Conservation (phyloP, 306 rosid genomes). For the Rosa rugosa region DNA sequence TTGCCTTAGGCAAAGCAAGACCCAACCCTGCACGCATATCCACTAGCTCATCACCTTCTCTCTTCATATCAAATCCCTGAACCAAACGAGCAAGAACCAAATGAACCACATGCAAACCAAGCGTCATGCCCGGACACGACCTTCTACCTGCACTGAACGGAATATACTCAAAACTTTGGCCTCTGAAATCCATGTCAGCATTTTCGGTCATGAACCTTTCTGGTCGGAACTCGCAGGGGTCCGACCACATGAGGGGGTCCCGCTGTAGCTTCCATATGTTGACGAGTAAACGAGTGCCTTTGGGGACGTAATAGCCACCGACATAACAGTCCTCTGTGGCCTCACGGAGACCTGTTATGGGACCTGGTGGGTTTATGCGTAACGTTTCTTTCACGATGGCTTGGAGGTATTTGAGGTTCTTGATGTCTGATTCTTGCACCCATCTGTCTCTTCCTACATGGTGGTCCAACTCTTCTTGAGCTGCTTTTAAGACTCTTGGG, state of each 20-base stretch:
- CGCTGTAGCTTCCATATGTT: constrained; percentile 40
- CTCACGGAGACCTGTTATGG: constrained; percentile 34
- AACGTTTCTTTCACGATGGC: constrained; percentile 38
- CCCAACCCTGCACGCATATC: constrained; percentile 41
- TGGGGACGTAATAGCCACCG: constrained; percentile 12
- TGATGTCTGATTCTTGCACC: constrained; percentile 40
- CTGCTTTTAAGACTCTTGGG: constrained; percentile 24
- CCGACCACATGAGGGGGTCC: constrained; percentile 32
- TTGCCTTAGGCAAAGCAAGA: constrained; percentile 28
- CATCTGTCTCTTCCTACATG: constrained; percentile 30
- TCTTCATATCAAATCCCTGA: constrained; percentile 33
- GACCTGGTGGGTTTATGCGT: constrained; percentile 34
- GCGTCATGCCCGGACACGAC: constrained; percentile 31
- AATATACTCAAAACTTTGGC: constrained; percentile 25
- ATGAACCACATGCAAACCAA: constrained; percentile 29
- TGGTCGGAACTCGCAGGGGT: constrained; percentile 31
- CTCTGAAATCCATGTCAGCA: neutral
- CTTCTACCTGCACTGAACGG: constrained; percentile 39
- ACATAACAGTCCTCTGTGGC: constrained; percentile 41
- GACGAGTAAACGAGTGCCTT: constrained; percentile 35
- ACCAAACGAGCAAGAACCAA: constrained; percentile 33
- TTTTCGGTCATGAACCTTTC: constrained; percentile 30
- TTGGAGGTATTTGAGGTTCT: constrained; percentile 28
- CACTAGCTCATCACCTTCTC: neutral
- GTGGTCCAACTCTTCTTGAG: constrained; percentile 35